Evolutionary conservation across 148 eudicot genomes (phyloP), one percentile per base, ranked within the genome.

Genomic region (Heliosperma pusillum): DNA sequence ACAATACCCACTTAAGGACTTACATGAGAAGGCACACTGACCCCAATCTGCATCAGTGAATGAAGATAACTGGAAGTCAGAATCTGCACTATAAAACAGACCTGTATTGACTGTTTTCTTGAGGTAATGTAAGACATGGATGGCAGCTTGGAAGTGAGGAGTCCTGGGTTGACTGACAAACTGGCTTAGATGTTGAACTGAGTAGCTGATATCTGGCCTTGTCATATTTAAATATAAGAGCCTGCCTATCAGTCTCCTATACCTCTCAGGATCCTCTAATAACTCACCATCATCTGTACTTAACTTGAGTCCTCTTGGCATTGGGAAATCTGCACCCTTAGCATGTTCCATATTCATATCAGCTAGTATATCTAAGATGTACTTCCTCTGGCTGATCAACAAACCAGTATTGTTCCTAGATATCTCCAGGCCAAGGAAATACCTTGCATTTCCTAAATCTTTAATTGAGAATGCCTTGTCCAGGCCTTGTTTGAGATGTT

Each of bases 1-100:
- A 26, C 42, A 47, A 9, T 20, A 65, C 0, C 50, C 44, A 1
- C 21, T 26, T 13, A 71, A 17, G 1, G 26, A 55, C 1, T 24
- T 13, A 1, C 45, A 1, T 17, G 25, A 8, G 7, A 25, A 19
- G n/a, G n/a, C n/a, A n/a, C n/a, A n/a, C n/a, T n/a, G n/a, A n/a
- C n/a, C n/a, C n/a, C n/a, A n/a, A n/a, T 65, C 61, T 19, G 64
- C 52, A 55, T 75, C 72, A 66, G 44, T 9, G 17, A 11, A 66
- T 2, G 26, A 52, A 3, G 0, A 12, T 0, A 75, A 6, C 0
- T 3, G 1, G 0, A 74, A 20, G 0, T 20, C 16, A 19, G 17
- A 21, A 2, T 26, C 10, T 24, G 78, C 20, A 52, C 53, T 2
- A 12, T 52, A 66, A 12, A 50, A 56, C 0, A 75, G 17, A 2